Conservation (phyloP, 768 basidiomycete genomes). For the Lactifluus subvellereus region DNA sequence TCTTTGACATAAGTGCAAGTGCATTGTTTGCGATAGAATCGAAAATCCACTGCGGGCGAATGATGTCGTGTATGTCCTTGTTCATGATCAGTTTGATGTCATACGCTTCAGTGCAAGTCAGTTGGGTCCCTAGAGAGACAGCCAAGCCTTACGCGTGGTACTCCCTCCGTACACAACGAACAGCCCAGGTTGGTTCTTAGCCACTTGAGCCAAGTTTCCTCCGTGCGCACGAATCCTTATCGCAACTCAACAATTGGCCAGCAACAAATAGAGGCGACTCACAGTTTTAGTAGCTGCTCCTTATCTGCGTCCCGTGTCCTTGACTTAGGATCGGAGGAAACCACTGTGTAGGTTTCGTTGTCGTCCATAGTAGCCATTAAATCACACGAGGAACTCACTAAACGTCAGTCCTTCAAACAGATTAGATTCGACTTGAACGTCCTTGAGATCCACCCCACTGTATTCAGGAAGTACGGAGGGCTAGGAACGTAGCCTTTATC, state of each 20-base stretch:
- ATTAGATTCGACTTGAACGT: constrained; percentile 52
- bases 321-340: constrained; percentile 70
- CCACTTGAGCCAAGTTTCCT: constrained; percentile 57
- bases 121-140: neutral
- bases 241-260: neutral
- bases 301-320: constrained; percentile 63
- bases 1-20: constrained; percentile 58
- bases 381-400: constrained; percentile 44
- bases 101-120: constrained; percentile 44
- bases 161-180: constrained; percentile 66
- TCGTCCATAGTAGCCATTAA: neutral
- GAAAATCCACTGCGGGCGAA: constrained; percentile 76
- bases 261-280: constrained; percentile 25
- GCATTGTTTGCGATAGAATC: constrained; percentile 64
- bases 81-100: constrained; percentile 66
- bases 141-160: constrained; percentile 49
- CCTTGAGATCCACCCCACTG: constrained; percentile 55
- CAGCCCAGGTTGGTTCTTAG: constrained; percentile 46
- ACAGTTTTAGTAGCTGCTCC: constrained; percentile 63
- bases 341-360: constrained; percentile 41
- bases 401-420: constrained; percentile 76
- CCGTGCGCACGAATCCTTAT: constrained; percentile 66
- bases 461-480: constrained; percentile 58
- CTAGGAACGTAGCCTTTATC: constrained; percentile 32
- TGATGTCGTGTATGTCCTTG: constrained; percentile 63